A percentile compares a stretch with the other conserved stretches of the same genome.
These are phyloP conservation scores for Ramaria sp. DNA, from an alignment of 768 basidiomycete genomes.

Conservation along the genomic window DNA sequence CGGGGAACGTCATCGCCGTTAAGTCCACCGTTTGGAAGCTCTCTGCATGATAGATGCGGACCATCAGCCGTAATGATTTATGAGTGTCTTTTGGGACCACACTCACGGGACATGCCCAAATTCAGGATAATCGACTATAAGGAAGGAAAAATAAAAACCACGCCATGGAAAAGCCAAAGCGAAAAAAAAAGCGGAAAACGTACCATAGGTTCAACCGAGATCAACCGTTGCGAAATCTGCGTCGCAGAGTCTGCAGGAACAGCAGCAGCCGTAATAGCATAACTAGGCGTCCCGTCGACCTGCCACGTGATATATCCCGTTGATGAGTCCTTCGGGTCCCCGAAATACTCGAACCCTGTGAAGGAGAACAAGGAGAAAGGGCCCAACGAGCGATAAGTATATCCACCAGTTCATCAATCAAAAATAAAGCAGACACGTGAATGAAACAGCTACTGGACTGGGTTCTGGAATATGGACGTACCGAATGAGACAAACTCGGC, in stretches of 20 bases:
- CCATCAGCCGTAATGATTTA: slow-evolving; percentile 2
- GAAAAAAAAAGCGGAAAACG: too few relatives aligned
- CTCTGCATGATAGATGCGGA: slow-evolving; percentile 20
- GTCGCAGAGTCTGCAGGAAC: slow-evolving; percentile 34
- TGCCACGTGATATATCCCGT: slow-evolving; percentile 72
- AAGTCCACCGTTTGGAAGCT: slow-evolving; percentile 58
- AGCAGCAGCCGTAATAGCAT: slow-evolving; percentile 26
- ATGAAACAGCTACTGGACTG: too few relatives aligned
- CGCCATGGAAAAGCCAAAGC: neutral
- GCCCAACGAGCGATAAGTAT: too few relatives aligned
- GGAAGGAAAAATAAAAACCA: neutral
- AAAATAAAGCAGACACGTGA: too few relatives aligned
- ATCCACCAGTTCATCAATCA: too few relatives aligned
- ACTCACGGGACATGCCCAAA: slow-evolving; percentile 46
- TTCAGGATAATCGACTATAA: slow-evolving; percentile 46
- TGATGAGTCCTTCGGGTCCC: slow-evolving; percentile 39
- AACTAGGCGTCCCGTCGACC: slow-evolving; percentile 41
- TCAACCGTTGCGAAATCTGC: slow-evolving; percentile 35
- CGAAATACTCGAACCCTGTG: slow-evolving; percentile 66
- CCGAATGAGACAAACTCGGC: slow-evolving; percentile 38
- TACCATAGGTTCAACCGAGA: slow-evolving; percentile 43
- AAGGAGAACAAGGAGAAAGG: too few relatives aligned
- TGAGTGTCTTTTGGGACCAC: neutral
- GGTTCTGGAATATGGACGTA: too few relatives aligned
- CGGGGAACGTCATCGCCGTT: slow-evolving; percentile 53